A percentile compares a stretch with the other conserved stretches of the same genome.
Conservation (phyloP, 345 rosid species). For the Syzygium aromaticum region DNA sequence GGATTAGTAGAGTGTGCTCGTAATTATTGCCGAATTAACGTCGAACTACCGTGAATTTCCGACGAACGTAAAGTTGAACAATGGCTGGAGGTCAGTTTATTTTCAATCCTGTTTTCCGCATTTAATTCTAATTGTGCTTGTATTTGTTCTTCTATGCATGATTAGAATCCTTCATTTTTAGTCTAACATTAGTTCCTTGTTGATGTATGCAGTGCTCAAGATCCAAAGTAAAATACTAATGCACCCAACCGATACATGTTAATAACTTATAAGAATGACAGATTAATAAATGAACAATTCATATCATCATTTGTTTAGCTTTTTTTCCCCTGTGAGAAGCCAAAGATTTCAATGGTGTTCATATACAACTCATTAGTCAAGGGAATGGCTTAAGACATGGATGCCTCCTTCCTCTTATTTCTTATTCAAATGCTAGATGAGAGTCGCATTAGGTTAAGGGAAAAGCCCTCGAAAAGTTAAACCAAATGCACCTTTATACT, state of each 20-base stretch:
- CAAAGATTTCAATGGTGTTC: not conserved
- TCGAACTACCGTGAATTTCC: no score
- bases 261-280: not conserved
- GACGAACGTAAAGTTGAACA: no score
- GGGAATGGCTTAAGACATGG: not conserved
- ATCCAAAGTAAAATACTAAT: not conserved
- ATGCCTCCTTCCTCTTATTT: not conserved
- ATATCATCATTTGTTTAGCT: not conserved
- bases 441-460: not conserved
- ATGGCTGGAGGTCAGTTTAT: no score
- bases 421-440: not conserved
- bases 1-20: no score
- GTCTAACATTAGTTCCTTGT: no score
- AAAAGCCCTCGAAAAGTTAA: not conserved
- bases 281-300: not conserved
- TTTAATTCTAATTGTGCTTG: no score
- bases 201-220: not conserved
- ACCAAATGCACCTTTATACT: not conserved
- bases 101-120: no score
- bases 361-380: not conserved
- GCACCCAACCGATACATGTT: fast-evolving
- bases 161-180: no score
- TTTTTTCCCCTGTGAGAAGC: not conserved
- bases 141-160: no score
- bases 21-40: no score